Conservation (phyloP, 2,329 filamentous ascomycete genomes). For the Fusarium falciforme region DNA sequence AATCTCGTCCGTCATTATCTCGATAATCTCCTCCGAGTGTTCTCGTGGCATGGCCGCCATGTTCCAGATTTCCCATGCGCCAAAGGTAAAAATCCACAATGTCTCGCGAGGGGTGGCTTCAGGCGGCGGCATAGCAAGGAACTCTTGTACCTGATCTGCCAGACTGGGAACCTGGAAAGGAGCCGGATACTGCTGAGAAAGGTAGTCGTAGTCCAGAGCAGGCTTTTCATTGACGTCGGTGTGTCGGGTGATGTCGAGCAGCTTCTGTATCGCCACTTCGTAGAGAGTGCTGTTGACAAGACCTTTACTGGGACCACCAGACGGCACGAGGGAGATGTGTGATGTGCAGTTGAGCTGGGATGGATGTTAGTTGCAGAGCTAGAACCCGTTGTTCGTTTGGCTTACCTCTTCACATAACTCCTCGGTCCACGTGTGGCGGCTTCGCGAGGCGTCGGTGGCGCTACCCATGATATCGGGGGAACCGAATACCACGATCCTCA, state of each 20-base stretch:
- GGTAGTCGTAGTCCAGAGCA: conserved; percentile 57
- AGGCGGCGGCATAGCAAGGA: conserved; percentile 55
- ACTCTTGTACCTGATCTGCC: conserved; percentile 56
- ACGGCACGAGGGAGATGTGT: conserved; percentile 60
- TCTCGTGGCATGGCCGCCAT: conserved; percentile 59
- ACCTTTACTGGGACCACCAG: conserved; percentile 57
- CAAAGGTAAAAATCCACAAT: conserved; percentile 64
- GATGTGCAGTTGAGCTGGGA: conserved; percentile 58
- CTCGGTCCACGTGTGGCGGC: conserved; percentile 58
- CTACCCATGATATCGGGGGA: conserved; percentile 60
- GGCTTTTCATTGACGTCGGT: conserved; percentile 49
- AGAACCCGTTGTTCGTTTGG: background rate
- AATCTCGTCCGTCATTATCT: conserved; percentile 52
- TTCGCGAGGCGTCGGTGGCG: conserved; percentile 42
- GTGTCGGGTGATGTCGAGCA: conserved; percentile 49
- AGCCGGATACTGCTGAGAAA: conserved; percentile 56
- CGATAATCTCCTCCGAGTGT: conserved; percentile 52
- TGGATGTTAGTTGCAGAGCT: conserved; percentile 2
- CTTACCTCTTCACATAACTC: conserved; percentile 60
- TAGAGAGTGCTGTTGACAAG: conserved; percentile 68
- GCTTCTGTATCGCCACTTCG: conserved; percentile 52
- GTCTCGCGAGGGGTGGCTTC: conserved; percentile 56
- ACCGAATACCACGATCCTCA: conserved; percentile 65
- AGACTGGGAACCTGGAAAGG: conserved; percentile 55
- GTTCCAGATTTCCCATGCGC: conserved; percentile 67